Percentiles rank a stretch among this genome's conserved stretches.
These are phyloP conservation scores for Casuarina equisetifolia DNA, from an alignment of 306 rosid species.

Conservation along the genomic window DNA sequence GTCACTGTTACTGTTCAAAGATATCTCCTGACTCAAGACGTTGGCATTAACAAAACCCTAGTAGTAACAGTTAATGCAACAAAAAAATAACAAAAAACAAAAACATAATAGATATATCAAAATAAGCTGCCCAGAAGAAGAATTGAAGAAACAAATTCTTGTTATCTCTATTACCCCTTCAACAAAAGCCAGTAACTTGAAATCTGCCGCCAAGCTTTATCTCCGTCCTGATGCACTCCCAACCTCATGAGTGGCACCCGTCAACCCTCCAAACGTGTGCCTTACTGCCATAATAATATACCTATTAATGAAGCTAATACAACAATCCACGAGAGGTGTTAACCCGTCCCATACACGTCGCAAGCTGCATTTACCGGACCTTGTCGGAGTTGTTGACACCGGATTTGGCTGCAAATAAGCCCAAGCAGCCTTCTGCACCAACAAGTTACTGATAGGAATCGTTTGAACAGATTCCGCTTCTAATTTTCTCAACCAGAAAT, in stretches of 20 bases:
- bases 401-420: conserved; percentile 5
- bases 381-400: not conserved
- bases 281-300: not conserved
- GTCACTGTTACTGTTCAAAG: too few relatives aligned
- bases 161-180: too few relatives aligned
- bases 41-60: too few relatives aligned
- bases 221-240: conserved; percentile 10
- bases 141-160: too few relatives aligned
- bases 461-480: not conserved
- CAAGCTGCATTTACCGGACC: not conserved
- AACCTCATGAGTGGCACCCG: conserved; percentile 14
- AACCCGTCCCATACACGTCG: not conserved
- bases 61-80: too few relatives aligned
- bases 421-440: conserved; percentile 11
- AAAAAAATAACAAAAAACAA: too few relatives aligned
- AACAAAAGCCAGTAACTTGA: too few relatives aligned
- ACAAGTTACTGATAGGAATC: not conserved
- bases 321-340: not conserved
- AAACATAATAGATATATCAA: too few relatives aligned
- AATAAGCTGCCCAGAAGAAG: too few relatives aligned
- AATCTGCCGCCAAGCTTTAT: not conserved
- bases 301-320: not conserved
- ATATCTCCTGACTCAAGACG: too few relatives aligned
- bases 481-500: not conserved
- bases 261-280: not conserved